A percentile compares a stretch with the other conserved stretches of the same genome.
Evolutionary conservation across 352 stramenopile genomes (phyloP).

Genomic region (Phytophthora podocarpi): DNA sequence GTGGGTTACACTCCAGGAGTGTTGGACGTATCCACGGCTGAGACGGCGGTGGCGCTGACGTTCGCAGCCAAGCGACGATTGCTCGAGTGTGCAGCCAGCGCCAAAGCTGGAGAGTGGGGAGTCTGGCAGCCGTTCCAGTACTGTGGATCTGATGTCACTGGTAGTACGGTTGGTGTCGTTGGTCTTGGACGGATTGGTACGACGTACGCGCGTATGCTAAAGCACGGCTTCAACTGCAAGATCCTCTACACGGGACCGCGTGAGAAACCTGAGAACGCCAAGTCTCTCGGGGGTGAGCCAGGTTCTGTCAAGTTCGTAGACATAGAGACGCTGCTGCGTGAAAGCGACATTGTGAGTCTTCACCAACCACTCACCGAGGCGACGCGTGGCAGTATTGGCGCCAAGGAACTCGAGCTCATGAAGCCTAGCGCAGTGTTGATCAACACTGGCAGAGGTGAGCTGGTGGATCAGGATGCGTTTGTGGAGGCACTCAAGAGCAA

Average conservation of each 20-base stretch:
- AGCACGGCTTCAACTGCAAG: conserved; percentile 81
- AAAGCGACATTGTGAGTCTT: conserved; percentile 90
- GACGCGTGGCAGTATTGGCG: conserved; percentile 77
- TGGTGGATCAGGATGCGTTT: conserved; percentile 89
- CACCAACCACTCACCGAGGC: conserved; percentile 80
- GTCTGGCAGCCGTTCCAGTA: conserved; percentile 85
- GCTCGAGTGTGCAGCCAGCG: conserved; percentile 73
- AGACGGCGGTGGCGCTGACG: conserved; percentile 75
- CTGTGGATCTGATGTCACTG: conserved; percentile 73
- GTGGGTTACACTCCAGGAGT: conserved; percentile 89
- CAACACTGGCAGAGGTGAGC: conserved; percentile 91
- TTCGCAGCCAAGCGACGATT: conserved; percentile 68
- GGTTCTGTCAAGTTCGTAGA: conserved; percentile 71
- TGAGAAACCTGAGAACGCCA: conserved; percentile 55
- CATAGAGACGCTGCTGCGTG: conserved; percentile 69
- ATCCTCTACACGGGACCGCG: conserved; percentile 82
- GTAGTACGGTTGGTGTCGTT: conserved; percentile 80
- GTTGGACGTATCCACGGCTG: conserved; percentile 79
- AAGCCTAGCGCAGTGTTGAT: conserved; percentile 88
- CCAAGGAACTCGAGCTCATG: conserved; percentile 80
- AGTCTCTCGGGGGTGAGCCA: conserved; percentile 34
- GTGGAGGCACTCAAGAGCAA: conserved; percentile 45
- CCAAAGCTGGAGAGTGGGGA: conserved; percentile 73
- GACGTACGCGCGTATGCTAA: conserved; percentile 82
- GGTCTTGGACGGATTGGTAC: conserved; percentile 89